Percentiles rank a stretch among this genome's conserved stretches.
Conservation (phyloP, 441 rosid genomes). For the Aquilaria agallochum region DNA sequence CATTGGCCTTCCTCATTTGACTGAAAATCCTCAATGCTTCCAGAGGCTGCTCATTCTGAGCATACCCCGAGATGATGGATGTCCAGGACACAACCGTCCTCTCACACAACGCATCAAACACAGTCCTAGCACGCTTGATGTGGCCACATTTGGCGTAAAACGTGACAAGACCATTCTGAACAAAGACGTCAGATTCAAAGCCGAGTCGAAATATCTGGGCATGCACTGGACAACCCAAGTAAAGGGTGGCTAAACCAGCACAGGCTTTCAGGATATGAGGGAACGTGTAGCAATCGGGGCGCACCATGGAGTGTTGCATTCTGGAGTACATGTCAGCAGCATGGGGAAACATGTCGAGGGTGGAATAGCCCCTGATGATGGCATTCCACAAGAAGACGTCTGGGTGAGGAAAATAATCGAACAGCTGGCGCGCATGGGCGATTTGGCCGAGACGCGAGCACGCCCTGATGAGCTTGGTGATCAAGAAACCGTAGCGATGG, state of each 20-base stretch:
- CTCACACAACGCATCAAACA: constrained; percentile 46
- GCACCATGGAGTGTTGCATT: constrained; percentile 48
- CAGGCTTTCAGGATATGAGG: constrained; percentile 66
- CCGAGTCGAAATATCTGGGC: constrained; percentile 63
- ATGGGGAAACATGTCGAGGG: constrained; percentile 34
- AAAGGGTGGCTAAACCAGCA: constrained; percentile 33
- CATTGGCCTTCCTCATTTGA: constrained; percentile 48
- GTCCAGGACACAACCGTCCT: constrained; percentile 75
- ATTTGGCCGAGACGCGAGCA: constrained; percentile 39
- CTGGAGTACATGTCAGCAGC: constrained; percentile 45
- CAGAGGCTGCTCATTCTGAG: constrained; percentile 63
- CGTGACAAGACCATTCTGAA: constrained; percentile 71
- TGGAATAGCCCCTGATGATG: constrained; percentile 53
- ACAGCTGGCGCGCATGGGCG: constrained; percentile 51
- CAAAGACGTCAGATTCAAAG: constrained; percentile 56
- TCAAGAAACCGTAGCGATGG: constrained; percentile 45
- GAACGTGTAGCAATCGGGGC: constrained; percentile 60
- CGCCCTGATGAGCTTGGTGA: constrained; percentile 39
- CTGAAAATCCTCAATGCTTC: constrained; percentile 55
- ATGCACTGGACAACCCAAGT: constrained; percentile 45
- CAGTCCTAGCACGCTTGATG: constrained; percentile 37
- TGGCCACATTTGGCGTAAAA: constrained; percentile 63
- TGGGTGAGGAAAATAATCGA: constrained; percentile 61
- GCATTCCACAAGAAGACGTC: constrained; percentile 75
- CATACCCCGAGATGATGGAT: constrained; percentile 64